Percentiles rank a stretch among this genome's conserved stretches.
Evolutionary conservation across 768 basidiomycete species (phyloP).

Genomic region (Trametes punicea): DNA sequence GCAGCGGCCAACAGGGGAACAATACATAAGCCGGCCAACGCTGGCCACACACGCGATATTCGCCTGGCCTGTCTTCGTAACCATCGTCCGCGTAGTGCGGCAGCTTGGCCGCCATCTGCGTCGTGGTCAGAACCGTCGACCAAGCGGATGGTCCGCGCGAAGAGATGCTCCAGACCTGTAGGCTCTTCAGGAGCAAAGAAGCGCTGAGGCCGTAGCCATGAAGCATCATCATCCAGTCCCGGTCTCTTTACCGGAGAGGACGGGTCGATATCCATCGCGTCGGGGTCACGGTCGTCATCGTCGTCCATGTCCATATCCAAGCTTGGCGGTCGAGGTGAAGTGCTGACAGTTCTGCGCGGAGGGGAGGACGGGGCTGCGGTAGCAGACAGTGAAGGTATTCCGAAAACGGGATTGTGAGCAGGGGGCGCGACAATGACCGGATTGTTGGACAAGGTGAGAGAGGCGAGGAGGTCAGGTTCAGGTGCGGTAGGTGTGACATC

Average conservation of each 20-base stretch:
- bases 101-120: not conserved
- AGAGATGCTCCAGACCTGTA: slow-evolving; percentile 70
- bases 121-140: slow-evolving; percentile 22
- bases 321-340: slow-evolving; percentile 5
- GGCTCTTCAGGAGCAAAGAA: slow-evolving; percentile 79
- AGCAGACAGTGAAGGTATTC: slow-evolving; percentile 56
- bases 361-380: slow-evolving; percentile 22
- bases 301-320: slow-evolving; percentile 27
- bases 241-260: slow-evolving; percentile 18
- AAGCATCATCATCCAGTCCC: slow-evolving; percentile 34
- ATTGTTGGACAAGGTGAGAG: slow-evolving; percentile 62
- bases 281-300: slow-evolving; percentile 32
- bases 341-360: slow-evolving; percentile 4
- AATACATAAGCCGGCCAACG: slow-evolving; percentile 3
- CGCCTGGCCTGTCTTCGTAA: not conserved
- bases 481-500: slow-evolving; percentile 40
- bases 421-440: slow-evolving; percentile 42
- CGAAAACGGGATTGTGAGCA: slow-evolving; percentile 55
- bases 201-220: slow-evolving; percentile 64
- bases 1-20: slow-evolving; percentile 6
- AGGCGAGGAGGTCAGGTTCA: slow-evolving; percentile 59
- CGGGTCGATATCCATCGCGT: slow-evolving; percentile 57
- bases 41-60: slow-evolving; percentile 2
- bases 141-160: slow-evolving; percentile 50
- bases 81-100: not conserved